phyloP scores from a whole-genome alignment of 495 filamentous ascomycete species.

The Hapsidospora chrysogenum region DNA sequence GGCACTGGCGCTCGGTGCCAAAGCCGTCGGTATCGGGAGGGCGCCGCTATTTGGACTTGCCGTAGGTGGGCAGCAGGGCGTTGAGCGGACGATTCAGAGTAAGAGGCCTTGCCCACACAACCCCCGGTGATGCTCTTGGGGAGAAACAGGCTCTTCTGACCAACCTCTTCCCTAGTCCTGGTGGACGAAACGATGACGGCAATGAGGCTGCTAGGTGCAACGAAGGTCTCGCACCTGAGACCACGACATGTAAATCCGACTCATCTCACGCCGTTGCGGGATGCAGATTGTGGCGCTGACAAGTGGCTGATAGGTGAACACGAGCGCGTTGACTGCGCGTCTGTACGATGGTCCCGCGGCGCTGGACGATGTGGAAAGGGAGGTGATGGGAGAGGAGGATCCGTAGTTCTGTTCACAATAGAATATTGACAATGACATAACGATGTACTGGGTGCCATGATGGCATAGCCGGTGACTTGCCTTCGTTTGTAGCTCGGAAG shows the following conservation, averaged over 20 bases:
- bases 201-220: conserved; percentile 10
- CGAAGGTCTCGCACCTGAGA: conserved; percentile 6
- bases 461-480: too few relatives aligned
- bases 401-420: too few relatives aligned
- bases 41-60: not conserved
- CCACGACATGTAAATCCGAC: conserved; percentile 7
- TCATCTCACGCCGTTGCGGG: too few relatives aligned
- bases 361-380: not conserved
- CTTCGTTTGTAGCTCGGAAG: too few relatives aligned
- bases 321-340: conserved; percentile 1
- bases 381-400: not conserved
- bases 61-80: not conserved
- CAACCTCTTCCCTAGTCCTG: too few relatives aligned
- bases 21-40: conserved; percentile 32
- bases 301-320: not conserved
- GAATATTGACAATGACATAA: too few relatives aligned
- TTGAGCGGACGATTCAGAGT: not conserved
- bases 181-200: conserved; percentile 9
- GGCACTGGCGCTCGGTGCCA: conserved; percentile 38
- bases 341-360: not conserved
- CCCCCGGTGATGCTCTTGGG: too few relatives aligned
- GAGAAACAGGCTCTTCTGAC: too few relatives aligned
- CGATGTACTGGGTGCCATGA: too few relatives aligned
- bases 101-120: too few relatives aligned
- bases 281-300: too few relatives aligned